These are phyloP conservation scores for Zopfochytrium polystomum DNA, from an alignment of 371 early-diverging fungal genomes.

Conservation along the genomic window DNA sequence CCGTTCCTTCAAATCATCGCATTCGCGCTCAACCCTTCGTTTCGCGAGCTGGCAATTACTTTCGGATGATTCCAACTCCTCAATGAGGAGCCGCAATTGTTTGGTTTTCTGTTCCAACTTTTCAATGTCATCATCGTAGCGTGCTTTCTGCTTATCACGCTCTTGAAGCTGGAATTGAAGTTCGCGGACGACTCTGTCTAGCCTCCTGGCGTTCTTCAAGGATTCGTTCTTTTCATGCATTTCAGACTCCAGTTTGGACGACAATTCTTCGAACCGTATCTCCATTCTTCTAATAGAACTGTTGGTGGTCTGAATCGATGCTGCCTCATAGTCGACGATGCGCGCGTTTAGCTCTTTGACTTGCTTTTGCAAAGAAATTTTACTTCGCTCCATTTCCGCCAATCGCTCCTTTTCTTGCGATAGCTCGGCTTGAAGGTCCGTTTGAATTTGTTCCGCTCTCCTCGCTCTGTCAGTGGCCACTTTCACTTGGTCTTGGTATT, in stretches of 20 bases:
- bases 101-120: slow-evolving; percentile 67
- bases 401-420: slow-evolving; percentile 61
- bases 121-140: slow-evolving; percentile 66
- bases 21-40: slow-evolving; percentile 73
- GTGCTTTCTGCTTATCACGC: slow-evolving; percentile 64
- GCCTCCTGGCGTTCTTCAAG: slow-evolving; percentile 57
- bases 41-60: slow-evolving; percentile 68
- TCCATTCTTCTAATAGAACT: slow-evolving; percentile 55
- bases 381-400: slow-evolving; percentile 61
- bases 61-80: slow-evolving; percentile 68
- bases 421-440: slow-evolving; percentile 58
- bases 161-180: slow-evolving; percentile 77
- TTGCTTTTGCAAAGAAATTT: slow-evolving; percentile 71
- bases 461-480: slow-evolving; percentile 58
- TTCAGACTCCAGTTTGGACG: slow-evolving; percentile 61
- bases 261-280: slow-evolving; percentile 63
- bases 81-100: slow-evolving; percentile 62
- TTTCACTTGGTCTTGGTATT: slow-evolving; percentile 57
- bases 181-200: slow-evolving; percentile 76
- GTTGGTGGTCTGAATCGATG: slow-evolving; percentile 50
- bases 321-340: slow-evolving; percentile 70
- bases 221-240: slow-evolving; percentile 60
- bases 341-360: slow-evolving; percentile 70
- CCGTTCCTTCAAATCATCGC: slow-evolving; percentile 57
- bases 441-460: slow-evolving; percentile 58